Evolutionary conservation across 306 rosid species (phyloP).

Genomic region (Coriaria nepalensis): DNA sequence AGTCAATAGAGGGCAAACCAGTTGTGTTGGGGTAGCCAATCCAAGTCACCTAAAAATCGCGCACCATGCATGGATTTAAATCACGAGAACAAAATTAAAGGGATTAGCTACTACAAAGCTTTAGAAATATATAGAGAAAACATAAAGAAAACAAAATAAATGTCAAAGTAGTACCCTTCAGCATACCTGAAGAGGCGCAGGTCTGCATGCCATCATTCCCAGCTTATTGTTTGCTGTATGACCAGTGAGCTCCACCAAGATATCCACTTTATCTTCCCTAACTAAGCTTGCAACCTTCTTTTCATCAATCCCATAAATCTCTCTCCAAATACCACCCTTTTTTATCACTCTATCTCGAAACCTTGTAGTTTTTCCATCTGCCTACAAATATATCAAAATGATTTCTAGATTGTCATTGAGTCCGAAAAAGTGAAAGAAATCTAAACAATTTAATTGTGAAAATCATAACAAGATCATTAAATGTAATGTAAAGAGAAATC

Average conservation of each 20-base stretch:
- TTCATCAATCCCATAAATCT: slow-evolving; percentile 85
- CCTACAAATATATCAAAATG: slow-evolving; percentile 43
- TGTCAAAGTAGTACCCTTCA: slow-evolving; percentile 8
- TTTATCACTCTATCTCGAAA: slow-evolving; percentile 74
- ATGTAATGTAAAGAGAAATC: too few species aligned
- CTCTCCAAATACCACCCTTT: slow-evolving; percentile 91
- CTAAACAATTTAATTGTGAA: too few species aligned
- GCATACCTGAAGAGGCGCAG: slow-evolving; percentile 81
- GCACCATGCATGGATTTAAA: slow-evolving; percentile 6
- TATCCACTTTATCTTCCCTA: slow-evolving; percentile 89
- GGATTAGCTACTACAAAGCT: neutral
- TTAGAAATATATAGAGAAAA: neutral
- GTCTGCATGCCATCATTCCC: slow-evolving; percentile 98
- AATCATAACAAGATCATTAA: too few species aligned
- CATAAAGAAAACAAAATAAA: neutral
- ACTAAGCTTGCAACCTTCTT: slow-evolving; percentile 78
- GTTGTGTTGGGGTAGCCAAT: slow-evolving; percentile 99
- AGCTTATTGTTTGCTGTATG: slow-evolving; percentile 95
- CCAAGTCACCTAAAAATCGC: slow-evolving; percentile 74
- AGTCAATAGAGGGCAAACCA: slow-evolving; percentile 91
- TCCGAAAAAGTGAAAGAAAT: too few species aligned
- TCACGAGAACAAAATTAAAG: slow-evolving; percentile 1
- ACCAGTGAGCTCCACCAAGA: slow-evolving; percentile 94
- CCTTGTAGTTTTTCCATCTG: slow-evolving; percentile 80
- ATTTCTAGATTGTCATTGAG: neutral